These are phyloP conservation scores for Cyberlindnera subsufficiens DNA, from an alignment of 805 yeast species.

Conservation along the genomic window DNA sequence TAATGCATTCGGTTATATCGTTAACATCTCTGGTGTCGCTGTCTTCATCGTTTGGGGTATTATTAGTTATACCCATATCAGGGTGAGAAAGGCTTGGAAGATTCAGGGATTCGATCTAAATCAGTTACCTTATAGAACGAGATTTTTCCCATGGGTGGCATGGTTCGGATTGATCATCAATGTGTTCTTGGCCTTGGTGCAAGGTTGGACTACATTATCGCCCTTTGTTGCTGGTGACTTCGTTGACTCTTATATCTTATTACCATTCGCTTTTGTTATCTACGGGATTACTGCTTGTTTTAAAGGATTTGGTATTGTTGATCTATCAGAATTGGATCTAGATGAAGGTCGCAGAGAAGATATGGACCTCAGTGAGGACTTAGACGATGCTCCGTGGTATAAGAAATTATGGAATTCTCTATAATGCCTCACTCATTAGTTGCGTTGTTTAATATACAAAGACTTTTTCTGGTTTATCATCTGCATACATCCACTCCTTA, in stretches of 20 bases:
- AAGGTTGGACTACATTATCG: constrained; percentile 46
- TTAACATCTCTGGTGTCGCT: constrained; percentile 69
- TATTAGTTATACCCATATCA: constrained; percentile 56
- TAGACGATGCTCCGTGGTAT: constrained; percentile 10
- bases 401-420: constrained; percentile 7
- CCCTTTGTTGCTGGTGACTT: constrained; percentile 44
- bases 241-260: constrained; percentile 56
- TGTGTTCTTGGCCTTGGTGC: constrained; percentile 37
- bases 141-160: constrained; percentile 36
- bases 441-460: constrained; percentile 3
- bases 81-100: constrained; percentile 63
- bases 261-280: constrained; percentile 49
- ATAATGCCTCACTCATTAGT: background rate
- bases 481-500: constrained; percentile 7
- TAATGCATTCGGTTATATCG: constrained; percentile 62
- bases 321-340: constrained; percentile 39
- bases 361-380: constrained; percentile 11
- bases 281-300: constrained; percentile 33
- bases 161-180: constrained; percentile 33
- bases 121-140: constrained; percentile 69
- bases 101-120: constrained; percentile 59
- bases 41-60: constrained; percentile 72
- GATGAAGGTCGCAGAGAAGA: constrained; percentile 45
- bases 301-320: constrained; percentile 36
- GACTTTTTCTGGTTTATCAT: constrained; percentile 4